Evolutionary conservation across 352 stramenopile species (phyloP).

Genomic region (Pythium aristosporum): DNA sequence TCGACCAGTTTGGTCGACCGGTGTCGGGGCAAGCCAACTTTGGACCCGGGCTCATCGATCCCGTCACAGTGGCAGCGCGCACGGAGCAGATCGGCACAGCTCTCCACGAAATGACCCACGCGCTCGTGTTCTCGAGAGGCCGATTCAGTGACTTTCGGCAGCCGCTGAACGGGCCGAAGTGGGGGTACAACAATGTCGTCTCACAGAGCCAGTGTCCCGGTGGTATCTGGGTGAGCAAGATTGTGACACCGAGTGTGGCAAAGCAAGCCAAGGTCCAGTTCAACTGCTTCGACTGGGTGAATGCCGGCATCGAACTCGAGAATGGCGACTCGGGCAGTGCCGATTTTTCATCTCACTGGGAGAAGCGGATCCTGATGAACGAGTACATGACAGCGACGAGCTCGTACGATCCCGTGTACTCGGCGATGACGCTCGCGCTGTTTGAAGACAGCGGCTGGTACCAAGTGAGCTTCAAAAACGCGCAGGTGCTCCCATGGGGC

Average conservation of each 20-base stretch:
- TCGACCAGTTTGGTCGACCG: slow-evolving; percentile 72
- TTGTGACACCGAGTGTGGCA: slow-evolving; percentile 70
- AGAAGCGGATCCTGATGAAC: slow-evolving; percentile 81
- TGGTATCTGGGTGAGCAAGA: slow-evolving; percentile 65
- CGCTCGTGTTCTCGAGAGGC: slow-evolving; percentile 70
- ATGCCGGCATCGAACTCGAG: slow-evolving; percentile 68
- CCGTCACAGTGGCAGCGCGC: slow-evolving; percentile 38
- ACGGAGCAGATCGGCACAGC: slow-evolving; percentile 69
- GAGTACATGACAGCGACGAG: slow-evolving; percentile 85
- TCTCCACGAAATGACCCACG: slow-evolving; percentile 83
- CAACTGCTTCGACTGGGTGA: slow-evolving; percentile 61
- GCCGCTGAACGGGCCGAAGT: slow-evolving; percentile 51
- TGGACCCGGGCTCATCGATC: slow-evolving; percentile 56
- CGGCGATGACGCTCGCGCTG: slow-evolving; percentile 64
- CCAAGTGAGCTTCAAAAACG: slow-evolving; percentile 58
- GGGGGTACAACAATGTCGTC: slow-evolving; percentile 71
- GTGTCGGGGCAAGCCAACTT: slow-evolving; percentile 87
- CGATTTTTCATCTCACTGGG: slow-evolving; percentile 74
- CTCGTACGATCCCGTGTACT: slow-evolving; percentile 74
- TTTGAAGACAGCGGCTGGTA: slow-evolving; percentile 87
- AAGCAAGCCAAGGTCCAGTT: slow-evolving; percentile 70
- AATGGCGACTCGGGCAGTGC: slow-evolving; percentile 63
- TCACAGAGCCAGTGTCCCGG: slow-evolving; percentile 39
- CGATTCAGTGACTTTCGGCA: slow-evolving; percentile 64
- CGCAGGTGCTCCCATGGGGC: slow-evolving; percentile 65